A percentile compares a stretch with the other conserved stretches of the same genome.
Conservation (phyloP, 805 yeast genomes). For the Ogataea saltuana region DNA sequence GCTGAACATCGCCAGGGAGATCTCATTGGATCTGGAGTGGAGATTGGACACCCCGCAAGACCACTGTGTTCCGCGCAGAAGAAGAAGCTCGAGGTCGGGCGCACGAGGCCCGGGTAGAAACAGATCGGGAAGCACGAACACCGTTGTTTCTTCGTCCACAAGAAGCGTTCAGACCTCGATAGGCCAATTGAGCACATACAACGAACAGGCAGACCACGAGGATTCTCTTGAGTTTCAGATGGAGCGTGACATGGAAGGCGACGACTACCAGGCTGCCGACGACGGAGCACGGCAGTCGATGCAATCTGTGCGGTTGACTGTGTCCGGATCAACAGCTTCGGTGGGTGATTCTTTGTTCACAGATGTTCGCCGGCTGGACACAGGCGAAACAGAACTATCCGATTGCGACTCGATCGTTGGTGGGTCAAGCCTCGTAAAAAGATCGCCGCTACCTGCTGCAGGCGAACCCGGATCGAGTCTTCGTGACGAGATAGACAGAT, state of each 20-base stretch:
- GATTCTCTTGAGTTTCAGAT: constrained; percentile 3
- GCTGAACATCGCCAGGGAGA: constrained; percentile 33
- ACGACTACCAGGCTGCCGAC: not conserved
- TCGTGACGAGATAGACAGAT: constrained; percentile 16
- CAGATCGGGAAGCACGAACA: constrained; percentile 12
- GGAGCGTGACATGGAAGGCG: constrained; percentile 4
- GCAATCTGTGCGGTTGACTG: not conserved
- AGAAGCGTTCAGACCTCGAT: constrained; percentile 7
- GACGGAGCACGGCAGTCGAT: not conserved
- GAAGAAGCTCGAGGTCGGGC: constrained; percentile 6
- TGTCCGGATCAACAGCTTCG: constrained; percentile 3
- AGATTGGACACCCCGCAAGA: constrained; percentile 29
- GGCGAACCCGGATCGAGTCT: too few relatives aligned
- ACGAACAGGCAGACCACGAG: constrained; percentile 4
- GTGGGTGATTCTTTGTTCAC: constrained; percentile 11
- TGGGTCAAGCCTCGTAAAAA: too few relatives aligned
- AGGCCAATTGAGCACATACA: constrained; percentile 1
- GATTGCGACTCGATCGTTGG: not conserved
- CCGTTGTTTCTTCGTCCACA: constrained; percentile 5
- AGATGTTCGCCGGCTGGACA: not conserved
- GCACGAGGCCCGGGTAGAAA: constrained; percentile 3
- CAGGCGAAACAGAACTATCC: constrained; percentile 3
- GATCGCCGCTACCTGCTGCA: too few relatives aligned
- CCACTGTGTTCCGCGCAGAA: constrained; percentile 34
- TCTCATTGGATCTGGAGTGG: constrained; percentile 35